Conservation (phyloP, 495 filamentous ascomycete genomes). For the Neurospora sp. region DNA sequence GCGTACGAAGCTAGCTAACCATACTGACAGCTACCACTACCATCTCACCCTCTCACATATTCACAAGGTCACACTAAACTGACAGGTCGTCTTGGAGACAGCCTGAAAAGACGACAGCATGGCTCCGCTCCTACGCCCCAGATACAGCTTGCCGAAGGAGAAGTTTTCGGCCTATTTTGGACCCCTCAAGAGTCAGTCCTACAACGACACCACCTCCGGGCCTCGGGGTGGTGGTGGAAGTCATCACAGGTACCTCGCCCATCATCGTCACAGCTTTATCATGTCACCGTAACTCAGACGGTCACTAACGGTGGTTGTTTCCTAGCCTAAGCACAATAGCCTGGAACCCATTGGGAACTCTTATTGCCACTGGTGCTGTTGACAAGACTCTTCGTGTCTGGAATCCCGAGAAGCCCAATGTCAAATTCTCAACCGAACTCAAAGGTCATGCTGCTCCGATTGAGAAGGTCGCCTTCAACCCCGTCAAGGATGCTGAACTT, state of each 20-base stretch:
- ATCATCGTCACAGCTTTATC: not conserved
- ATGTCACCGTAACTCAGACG: not conserved
- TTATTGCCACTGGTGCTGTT: constrained; percentile 76
- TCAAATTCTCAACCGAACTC: constrained; percentile 75
- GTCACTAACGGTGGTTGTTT: not conserved
- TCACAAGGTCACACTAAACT: not conserved
- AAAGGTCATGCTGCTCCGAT: constrained; percentile 67
- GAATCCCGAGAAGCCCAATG: constrained; percentile 79
- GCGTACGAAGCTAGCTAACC: not conserved
- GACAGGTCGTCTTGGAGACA: not conserved
- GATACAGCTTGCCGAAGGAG: constrained; percentile 51
- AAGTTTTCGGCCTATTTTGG: constrained; percentile 49
- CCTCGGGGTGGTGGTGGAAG: constrained; percentile 6
- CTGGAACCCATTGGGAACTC: constrained; percentile 80
- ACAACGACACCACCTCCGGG: constrained; percentile 45
- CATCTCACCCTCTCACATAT: not conserved
- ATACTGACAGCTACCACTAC: not conserved
- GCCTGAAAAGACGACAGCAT: constrained; percentile 17
- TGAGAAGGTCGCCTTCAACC: constrained; percentile 86
- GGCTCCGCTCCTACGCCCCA: constrained; percentile 40
- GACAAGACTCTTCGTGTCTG: constrained; percentile 77
- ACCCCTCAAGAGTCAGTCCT: constrained; percentile 48
- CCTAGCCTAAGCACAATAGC: constrained; percentile 56
- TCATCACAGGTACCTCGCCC: constrained; percentile 7
- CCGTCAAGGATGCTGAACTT: constrained; percentile 75